phyloP scores from a whole-genome alignment of 1,284 basidiomycete genomes.

The Cutaneotrichosporon sp. region DNA sequence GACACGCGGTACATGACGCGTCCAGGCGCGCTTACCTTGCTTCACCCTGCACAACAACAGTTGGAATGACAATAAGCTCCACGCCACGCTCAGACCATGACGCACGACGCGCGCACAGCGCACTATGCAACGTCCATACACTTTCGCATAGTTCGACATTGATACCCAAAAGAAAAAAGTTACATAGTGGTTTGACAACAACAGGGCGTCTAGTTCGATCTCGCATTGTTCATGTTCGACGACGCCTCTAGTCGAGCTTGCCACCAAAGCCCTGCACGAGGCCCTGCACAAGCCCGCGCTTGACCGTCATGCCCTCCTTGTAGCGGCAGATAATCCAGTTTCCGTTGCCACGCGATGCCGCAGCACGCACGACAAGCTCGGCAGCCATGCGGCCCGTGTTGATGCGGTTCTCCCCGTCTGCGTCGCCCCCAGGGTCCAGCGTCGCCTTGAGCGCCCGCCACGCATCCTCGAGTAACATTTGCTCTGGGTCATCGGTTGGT shows the following conservation, averaged over 20 bases:
- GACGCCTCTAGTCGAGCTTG: slow-evolving; percentile 28
- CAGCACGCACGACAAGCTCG: slow-evolving; percentile 45
- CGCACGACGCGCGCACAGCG: too few relatives aligned
- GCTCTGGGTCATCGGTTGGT: slow-evolving; percentile 34
- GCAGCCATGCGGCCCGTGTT: slow-evolving; percentile 48
- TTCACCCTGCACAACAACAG: too few relatives aligned
- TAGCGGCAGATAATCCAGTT: slow-evolving; percentile 42
- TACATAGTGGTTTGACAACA: not conserved
- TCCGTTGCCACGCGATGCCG: slow-evolving; percentile 30
- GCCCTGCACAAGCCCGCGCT: slow-evolving; percentile 34
- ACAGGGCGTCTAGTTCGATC: not conserved
- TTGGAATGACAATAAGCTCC: too few relatives aligned
- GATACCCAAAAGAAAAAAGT: too few relatives aligned
- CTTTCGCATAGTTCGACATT: too few relatives aligned
- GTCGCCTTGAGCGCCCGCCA: slow-evolving; percentile 40
- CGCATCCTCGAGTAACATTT: slow-evolving; percentile 43
- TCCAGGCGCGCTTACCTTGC: too few relatives aligned
- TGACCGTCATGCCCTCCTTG: slow-evolving; percentile 44
- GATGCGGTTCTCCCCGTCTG: slow-evolving; percentile 44
- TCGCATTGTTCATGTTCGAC: not conserved
- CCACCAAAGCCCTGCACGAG: slow-evolving; percentile 45
- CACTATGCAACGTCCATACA: too few relatives aligned
- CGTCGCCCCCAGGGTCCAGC: slow-evolving; percentile 41
- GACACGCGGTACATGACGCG: too few relatives aligned
- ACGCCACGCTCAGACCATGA: too few relatives aligned